Conservation (phyloP, 768 basidiomycete genomes). For the Trametes punicea region DNA sequence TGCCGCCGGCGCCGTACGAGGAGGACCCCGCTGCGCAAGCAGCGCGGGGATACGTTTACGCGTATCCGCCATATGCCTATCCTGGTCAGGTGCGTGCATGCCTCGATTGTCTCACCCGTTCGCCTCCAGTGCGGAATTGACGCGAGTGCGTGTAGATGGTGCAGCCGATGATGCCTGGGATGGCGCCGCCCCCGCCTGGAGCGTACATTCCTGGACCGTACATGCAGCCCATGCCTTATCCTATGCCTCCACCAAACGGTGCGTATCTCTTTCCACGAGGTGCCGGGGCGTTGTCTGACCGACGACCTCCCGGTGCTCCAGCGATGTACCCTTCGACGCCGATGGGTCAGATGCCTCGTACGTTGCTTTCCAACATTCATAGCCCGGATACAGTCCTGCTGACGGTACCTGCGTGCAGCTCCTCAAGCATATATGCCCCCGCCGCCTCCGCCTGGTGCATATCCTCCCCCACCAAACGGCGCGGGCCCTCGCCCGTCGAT, state of each 20-base stretch:
- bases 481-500: conserved; percentile 79
- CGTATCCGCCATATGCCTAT: conserved; percentile 74
- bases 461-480: conserved; percentile 76
- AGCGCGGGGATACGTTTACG: conserved; percentile 62
- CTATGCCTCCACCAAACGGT: conserved; percentile 79
- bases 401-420: conserved; percentile 34
- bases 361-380: conserved; percentile 38
- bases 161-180: conserved; percentile 83
- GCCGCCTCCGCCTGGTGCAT: conserved; percentile 71
- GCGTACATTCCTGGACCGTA: conserved; percentile 77
- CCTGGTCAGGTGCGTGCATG: conserved; percentile 72
- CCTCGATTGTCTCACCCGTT: too few relatives aligned
- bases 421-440: conserved; percentile 79
- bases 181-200: conserved; percentile 77
- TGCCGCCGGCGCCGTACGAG: conserved; percentile 75
- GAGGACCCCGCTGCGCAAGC: conserved; percentile 66
- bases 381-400: neutral
- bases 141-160: conserved; percentile 9
- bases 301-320: conserved; percentile 25
- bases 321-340: conserved; percentile 80
- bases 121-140: too few relatives aligned
- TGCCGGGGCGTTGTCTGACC: conserved; percentile 10
- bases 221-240: conserved; percentile 85
- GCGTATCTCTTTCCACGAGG: conserved; percentile 22
- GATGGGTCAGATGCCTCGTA: conserved; percentile 89